phyloP scores from a whole-genome alignment of 73 alveolate genomes.

The Paramecium sexaurelia region DNA sequence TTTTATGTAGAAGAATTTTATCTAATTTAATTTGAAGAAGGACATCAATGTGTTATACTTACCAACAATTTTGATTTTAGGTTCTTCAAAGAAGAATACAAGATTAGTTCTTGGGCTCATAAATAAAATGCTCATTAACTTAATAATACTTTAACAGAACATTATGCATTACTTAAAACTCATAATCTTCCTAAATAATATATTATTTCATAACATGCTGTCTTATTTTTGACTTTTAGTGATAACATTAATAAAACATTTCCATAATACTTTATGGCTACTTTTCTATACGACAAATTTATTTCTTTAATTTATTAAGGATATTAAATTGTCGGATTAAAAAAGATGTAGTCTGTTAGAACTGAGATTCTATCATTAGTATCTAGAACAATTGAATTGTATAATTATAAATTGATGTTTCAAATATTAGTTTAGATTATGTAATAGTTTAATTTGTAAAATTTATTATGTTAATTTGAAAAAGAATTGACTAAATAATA shows the following conservation, averaged over 20 bases:
- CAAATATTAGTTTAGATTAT: not conserved
- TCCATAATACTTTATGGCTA: not conserved
- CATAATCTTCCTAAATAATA: slow-evolving; percentile 1
- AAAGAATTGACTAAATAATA: not conserved
- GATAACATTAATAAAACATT: not conserved
- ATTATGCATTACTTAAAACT: not conserved
- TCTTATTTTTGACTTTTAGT: not conserved
- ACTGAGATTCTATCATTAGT: not conserved
- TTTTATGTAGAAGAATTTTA: slow-evolving; percentile 9
- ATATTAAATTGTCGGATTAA: not conserved
- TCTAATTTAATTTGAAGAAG: slow-evolving; percentile 11
- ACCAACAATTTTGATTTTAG: not conserved
- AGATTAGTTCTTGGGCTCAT: slow-evolving; percentile 25
- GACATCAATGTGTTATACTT: slow-evolving; percentile 19
- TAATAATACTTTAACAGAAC: not conserved
- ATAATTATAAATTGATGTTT: slow-evolving; percentile 6
- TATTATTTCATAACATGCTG: not conserved
- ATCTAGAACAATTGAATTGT: not conserved
- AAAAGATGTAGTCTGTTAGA: not conserved
- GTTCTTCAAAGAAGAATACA: not conserved
- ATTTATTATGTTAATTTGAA: not conserved
- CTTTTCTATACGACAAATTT: not conserved
- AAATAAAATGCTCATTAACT: not conserved
- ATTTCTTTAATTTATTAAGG: not conserved
- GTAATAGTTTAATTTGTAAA: not conserved